A percentile compares a stretch with the other conserved stretches of the same genome.
Conservation (phyloP, 1,284 basidiomycete species). For the Polyporus tsugae region DNA sequence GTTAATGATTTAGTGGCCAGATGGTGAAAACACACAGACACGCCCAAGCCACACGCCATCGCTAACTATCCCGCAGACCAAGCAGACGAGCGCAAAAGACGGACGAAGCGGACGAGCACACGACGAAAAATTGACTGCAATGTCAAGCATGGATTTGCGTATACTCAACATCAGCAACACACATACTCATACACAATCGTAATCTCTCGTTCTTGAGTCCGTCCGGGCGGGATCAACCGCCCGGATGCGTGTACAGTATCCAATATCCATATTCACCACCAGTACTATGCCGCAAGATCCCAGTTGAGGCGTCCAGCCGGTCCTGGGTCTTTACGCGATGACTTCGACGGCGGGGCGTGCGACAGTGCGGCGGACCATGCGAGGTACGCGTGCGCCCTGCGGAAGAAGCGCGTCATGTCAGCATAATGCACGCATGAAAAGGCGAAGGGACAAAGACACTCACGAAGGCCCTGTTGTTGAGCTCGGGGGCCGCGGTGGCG, state of each 20-base stretch:
- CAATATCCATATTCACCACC: too few species aligned
- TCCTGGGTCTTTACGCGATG: slow-evolving; percentile 1
- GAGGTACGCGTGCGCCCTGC: neutral
- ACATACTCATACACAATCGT: slow-evolving; percentile 17
- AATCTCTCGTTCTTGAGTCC: neutral
- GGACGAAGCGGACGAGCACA: neutral
- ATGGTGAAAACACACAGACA: too few species aligned
- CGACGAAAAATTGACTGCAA: neutral
- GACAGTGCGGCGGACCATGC: neutral
- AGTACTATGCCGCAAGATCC: neutral
- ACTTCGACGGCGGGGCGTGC: slow-evolving; percentile 11
- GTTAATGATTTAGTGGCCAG: too few species aligned
- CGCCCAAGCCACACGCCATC: too few species aligned
- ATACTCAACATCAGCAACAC: slow-evolving; percentile 13
- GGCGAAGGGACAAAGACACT: neutral
- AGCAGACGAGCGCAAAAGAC: neutral
- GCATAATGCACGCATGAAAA: neutral
- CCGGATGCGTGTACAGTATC: neutral
- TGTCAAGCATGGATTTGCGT: slow-evolving; percentile 7
- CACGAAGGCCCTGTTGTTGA: neutral
- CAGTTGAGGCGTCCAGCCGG: neutral
- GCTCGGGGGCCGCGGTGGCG: slow-evolving; percentile 8
- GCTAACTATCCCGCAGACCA: too few species aligned
- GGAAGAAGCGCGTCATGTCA: neutral
- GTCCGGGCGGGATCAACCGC: slow-evolving; percentile 4